A percentile compares a stretch with the other conserved stretches of the same genome.
phyloP scores from a whole-genome alignment of 2,329 filamentous ascomycete species.

The Colletotrichum tanaceti region DNA sequence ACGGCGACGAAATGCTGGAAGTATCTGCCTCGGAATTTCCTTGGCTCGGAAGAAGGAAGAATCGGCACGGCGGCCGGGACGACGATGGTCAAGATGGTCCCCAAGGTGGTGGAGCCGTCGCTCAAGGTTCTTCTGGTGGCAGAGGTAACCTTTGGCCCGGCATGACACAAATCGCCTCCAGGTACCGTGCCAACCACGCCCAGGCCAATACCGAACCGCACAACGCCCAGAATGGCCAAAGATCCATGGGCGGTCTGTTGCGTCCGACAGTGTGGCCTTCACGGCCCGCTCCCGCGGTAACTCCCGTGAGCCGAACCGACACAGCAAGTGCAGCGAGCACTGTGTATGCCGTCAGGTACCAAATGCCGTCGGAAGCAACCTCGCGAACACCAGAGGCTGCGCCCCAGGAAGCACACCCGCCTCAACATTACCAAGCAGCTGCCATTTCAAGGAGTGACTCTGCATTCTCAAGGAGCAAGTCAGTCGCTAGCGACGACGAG shows the following conservation, averaged over 20 bases:
- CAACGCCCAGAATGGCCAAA: slow-evolving; percentile 43
- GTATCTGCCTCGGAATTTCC: slow-evolving; percentile 63
- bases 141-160: slow-evolving; percentile 54
- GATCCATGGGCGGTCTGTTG: slow-evolving; percentile 51
- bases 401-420: slow-evolving; percentile 27
- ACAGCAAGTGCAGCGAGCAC: slow-evolving; percentile 73
- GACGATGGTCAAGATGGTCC: slow-evolving; percentile 39
- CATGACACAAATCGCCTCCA: slow-evolving; percentile 54
- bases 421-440: slow-evolving; percentile 15
- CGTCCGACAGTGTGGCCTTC: slow-evolving; percentile 67
- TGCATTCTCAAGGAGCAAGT: slow-evolving; percentile 18
- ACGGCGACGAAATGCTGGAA: slow-evolving; percentile 93
- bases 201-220: slow-evolving; percentile 17
- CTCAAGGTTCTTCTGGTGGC: slow-evolving; percentile 42
- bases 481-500: slow-evolving; percentile 44
- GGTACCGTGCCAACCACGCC: slow-evolving; percentile 47
- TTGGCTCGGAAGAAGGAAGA: slow-evolving; percentile 55
- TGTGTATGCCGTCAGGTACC: slow-evolving; percentile 72
- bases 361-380: slow-evolving; percentile 65
- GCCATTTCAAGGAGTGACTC: slow-evolving; percentile 28
- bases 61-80: slow-evolving; percentile 49
- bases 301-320: slow-evolving; percentile 70
- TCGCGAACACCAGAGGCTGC: slow-evolving; percentile 29
- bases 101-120: slow-evolving; percentile 37
- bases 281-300: slow-evolving; percentile 65